A percentile compares a stretch with the other conserved stretches of the same genome.
Conservation (phyloP, 768 basidiomycete species). For the Tephrocybe sp. region DNA sequence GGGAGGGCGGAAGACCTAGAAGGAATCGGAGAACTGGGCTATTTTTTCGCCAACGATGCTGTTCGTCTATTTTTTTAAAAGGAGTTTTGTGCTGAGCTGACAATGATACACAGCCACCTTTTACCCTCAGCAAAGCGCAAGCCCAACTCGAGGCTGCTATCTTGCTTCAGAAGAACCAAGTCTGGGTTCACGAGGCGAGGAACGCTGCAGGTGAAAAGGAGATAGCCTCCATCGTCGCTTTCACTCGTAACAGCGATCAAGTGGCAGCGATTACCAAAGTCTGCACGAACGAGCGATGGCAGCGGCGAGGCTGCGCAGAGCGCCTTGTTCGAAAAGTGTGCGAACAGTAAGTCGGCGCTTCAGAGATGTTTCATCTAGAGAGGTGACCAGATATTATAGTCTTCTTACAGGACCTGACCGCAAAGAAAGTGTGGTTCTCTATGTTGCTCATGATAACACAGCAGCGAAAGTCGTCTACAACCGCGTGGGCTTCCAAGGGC, state of each 20-base stretch:
- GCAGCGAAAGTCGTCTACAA: slow-evolving; percentile 58
- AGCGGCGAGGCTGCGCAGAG: slow-evolving; percentile 56
- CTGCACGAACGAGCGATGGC: slow-evolving; percentile 53
- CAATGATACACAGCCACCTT: slow-evolving; percentile 42
- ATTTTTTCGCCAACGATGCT: slow-evolving; percentile 54
- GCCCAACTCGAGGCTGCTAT: slow-evolving; percentile 50
- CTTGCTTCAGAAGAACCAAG: slow-evolving; percentile 42
- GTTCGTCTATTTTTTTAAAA: slow-evolving; percentile 35
- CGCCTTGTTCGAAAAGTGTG: slow-evolving; percentile 59
- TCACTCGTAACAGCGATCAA: slow-evolving; percentile 54
- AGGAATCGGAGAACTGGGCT: slow-evolving; percentile 45
- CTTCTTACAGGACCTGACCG: slow-evolving; percentile 20
- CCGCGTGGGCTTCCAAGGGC: slow-evolving; percentile 64
- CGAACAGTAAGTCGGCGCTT: slow-evolving; percentile 38
- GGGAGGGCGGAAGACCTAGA: slow-evolving; percentile 36
- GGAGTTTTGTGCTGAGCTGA: not conserved
- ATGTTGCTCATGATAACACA: slow-evolving; percentile 56
- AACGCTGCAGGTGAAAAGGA: slow-evolving; percentile 21
- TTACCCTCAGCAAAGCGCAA: slow-evolving; percentile 36
- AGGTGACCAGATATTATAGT: slow-evolving; percentile 21
- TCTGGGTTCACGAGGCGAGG: slow-evolving; percentile 62
- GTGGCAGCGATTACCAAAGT: slow-evolving; percentile 74
- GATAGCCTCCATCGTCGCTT: slow-evolving; percentile 66
- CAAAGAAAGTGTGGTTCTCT: slow-evolving; percentile 57
- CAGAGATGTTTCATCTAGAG: not conserved